phyloP scores from a whole-genome alignment of 1,139 yeast species.

The Candida pseudocylindracea region DNA sequence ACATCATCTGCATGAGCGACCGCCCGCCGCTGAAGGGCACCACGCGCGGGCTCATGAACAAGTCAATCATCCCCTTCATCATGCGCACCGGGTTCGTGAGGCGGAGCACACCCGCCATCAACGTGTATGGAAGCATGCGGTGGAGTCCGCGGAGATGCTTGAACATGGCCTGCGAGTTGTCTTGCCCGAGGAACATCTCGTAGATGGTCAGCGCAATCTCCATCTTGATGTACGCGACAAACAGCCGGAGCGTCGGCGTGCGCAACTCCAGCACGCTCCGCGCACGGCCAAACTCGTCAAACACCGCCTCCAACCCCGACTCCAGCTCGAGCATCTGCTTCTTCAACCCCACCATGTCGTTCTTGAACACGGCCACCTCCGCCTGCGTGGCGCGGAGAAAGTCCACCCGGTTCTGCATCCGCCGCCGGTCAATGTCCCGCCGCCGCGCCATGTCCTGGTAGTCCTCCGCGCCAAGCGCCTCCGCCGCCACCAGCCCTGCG shows the following conservation, averaged over 20 bases:
- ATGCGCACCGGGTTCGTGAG: slow-evolving; percentile 76
- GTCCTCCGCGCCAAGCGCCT: too few species aligned
- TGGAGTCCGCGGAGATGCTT: slow-evolving; percentile 50
- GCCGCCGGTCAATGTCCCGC: too few species aligned
- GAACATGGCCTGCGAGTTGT: slow-evolving; percentile 53
- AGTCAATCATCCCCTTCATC: slow-evolving; percentile 53
- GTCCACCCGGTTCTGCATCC: too few species aligned
- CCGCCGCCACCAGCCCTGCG: neutral
- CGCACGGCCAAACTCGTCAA: slow-evolving; percentile 32
- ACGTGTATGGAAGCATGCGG: slow-evolving; percentile 48
- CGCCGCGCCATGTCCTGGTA: too few species aligned
- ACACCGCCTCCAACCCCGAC: slow-evolving; percentile 12
- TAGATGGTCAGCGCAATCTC: slow-evolving; percentile 72
- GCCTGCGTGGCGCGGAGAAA: too few species aligned
- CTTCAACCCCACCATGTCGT: too few species aligned
- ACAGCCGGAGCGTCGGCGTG: slow-evolving; percentile 42
- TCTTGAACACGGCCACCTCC: too few species aligned
- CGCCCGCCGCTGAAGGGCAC: slow-evolving; percentile 7
- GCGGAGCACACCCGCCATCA: slow-evolving; percentile 52
- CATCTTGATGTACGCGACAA: slow-evolving; percentile 62
- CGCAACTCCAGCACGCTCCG: slow-evolving; percentile 32
- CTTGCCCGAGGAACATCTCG: slow-evolving; percentile 59
- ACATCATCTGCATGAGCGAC: slow-evolving; percentile 44
- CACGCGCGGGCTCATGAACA: slow-evolving; percentile 31
- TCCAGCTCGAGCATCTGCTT: too few species aligned